These are phyloP conservation scores for Salix caprea DNA, from an alignment of 345 rosid species.

Conservation along the genomic window DNA sequence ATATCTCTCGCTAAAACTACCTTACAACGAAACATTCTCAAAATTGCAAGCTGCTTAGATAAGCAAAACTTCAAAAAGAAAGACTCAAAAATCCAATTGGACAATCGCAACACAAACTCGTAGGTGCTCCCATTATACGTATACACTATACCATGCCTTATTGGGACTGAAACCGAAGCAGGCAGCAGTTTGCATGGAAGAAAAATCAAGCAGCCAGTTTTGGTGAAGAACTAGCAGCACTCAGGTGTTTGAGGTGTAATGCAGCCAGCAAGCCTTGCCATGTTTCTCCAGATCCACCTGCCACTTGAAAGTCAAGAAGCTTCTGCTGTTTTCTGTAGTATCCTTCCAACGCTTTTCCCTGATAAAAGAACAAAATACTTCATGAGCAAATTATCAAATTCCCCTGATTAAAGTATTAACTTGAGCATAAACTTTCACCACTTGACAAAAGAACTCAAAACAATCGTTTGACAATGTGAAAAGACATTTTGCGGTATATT, in stretches of 20 bases:
- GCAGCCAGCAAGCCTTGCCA: slow-evolving; percentile 89
- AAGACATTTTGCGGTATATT: background rate
- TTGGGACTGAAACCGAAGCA: background rate
- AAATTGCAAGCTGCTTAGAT: slow-evolving; percentile 15
- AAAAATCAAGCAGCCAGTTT: slow-evolving; percentile 21
- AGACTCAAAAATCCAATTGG: background rate
- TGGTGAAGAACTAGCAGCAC: slow-evolving; percentile 9
- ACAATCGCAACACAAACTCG: background rate
- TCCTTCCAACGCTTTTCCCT: slow-evolving; percentile 81
- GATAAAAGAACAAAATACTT: slow-evolving; percentile 6
- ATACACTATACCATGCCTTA: slow-evolving; percentile 1
- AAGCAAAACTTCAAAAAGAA: background rate
- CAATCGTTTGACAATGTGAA: background rate
- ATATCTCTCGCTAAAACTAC: slow-evolving; percentile 18
- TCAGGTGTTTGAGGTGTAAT: slow-evolving; percentile 44
- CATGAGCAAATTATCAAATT: background rate
- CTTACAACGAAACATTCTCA: slow-evolving; percentile 13
- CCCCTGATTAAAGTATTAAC: background rate
- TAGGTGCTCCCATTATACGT: background rate
- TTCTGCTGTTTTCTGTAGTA: slow-evolving; percentile 74
- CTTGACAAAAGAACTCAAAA: background rate
- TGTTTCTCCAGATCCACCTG: slow-evolving; percentile 61
- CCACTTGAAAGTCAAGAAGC: slow-evolving; percentile 67
- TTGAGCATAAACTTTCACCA: background rate
- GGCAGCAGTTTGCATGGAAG: background rate